These are phyloP conservation scores for Ambrosia hybrid DNA, from an alignment of 140 eudicot genomes.

Conservation along the genomic window DNA sequence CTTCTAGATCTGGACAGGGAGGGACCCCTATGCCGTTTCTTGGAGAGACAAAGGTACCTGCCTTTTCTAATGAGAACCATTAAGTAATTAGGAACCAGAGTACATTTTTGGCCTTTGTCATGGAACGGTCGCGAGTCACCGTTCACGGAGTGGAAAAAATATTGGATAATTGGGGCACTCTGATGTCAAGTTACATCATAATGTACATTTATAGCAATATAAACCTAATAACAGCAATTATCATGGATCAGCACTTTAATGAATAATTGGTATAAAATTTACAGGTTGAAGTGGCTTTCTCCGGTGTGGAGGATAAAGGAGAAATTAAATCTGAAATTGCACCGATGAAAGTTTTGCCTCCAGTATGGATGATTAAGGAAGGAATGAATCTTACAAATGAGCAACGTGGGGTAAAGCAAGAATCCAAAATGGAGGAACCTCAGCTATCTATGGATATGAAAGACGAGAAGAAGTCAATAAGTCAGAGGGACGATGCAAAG, in stretches of 20 bases:
- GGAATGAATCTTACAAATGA: constrained; percentile 80
- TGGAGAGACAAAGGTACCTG: constrained; percentile 83
- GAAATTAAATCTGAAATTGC: constrained; percentile 44
- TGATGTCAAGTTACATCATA: background rate
- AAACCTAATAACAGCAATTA: background rate
- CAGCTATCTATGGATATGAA: constrained; percentile 32
- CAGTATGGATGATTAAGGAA: constrained; percentile 92
- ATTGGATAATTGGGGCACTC: background rate
- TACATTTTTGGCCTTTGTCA: too few species aligned
- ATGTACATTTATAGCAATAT: background rate
- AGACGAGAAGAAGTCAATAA: constrained; percentile 66
- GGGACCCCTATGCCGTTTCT: constrained; percentile 91
- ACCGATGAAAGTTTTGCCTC: constrained; percentile 75
- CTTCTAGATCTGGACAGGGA: constrained; percentile 51
- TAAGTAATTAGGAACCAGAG: too few species aligned
- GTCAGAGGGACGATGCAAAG: constrained; percentile 45
- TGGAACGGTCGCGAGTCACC: too few species aligned
- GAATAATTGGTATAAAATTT: background rate
- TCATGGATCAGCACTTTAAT: background rate
- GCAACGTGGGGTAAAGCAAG: constrained; percentile 66
- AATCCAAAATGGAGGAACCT: constrained; percentile 48
- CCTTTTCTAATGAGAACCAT: too few species aligned
- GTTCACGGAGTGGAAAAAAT: too few species aligned
- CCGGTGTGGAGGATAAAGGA: constrained; percentile 59
- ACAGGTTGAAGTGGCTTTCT: constrained; percentile 78